These are phyloP conservation scores for Cantharellus anzutake DNA, from an alignment of 768 basidiomycete genomes.

Conservation along the genomic window DNA sequence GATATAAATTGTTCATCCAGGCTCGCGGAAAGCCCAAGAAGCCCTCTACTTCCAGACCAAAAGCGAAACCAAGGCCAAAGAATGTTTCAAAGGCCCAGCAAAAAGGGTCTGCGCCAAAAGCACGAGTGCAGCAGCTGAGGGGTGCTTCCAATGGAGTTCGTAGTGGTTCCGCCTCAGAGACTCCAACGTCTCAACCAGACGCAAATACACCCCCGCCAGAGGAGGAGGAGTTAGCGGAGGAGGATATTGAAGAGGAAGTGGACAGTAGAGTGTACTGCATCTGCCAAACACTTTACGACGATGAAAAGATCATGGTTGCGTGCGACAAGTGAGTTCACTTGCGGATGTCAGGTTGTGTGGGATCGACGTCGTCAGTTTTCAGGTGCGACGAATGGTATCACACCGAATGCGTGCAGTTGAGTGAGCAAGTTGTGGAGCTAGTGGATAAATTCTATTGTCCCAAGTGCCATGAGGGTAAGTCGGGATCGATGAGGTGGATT, in stretches of 20 bases:
- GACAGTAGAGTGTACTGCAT: slow-evolving; percentile 74
- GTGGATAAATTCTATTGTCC: slow-evolving; percentile 90
- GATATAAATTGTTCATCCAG: background rate
- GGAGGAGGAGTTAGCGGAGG: slow-evolving; percentile 34
- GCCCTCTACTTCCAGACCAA: background rate
- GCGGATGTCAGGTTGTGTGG: background rate
- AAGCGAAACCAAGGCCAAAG: slow-evolving; percentile 7
- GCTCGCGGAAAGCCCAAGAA: background rate
- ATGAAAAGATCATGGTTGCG: slow-evolving; percentile 80
- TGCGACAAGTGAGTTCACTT: slow-evolving; percentile 53
- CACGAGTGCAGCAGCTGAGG: slow-evolving; percentile 2
- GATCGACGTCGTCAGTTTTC: background rate
- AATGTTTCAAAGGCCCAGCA: background rate
- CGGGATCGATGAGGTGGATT: background rate
- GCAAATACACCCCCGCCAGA: slow-evolving; percentile 4
- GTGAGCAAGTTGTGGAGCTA: slow-evolving; percentile 64
- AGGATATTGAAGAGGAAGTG: slow-evolving; percentile 19
- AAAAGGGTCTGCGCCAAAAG: background rate
- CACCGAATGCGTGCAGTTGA: slow-evolving; percentile 64
- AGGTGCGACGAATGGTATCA: slow-evolving; percentile 97
- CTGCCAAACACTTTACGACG: slow-evolving; percentile 74
- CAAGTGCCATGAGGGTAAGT: slow-evolving; percentile 53
- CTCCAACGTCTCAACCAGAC: slow-evolving; percentile 3
- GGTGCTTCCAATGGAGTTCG: background rate
- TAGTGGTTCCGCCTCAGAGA: slow-evolving; percentile 1